These are phyloP conservation scores for Pseudisothecium myosuroides DNA, from an alignment of 225 moss, liverwort and hornwort genomes.

Conservation along the genomic window DNA sequence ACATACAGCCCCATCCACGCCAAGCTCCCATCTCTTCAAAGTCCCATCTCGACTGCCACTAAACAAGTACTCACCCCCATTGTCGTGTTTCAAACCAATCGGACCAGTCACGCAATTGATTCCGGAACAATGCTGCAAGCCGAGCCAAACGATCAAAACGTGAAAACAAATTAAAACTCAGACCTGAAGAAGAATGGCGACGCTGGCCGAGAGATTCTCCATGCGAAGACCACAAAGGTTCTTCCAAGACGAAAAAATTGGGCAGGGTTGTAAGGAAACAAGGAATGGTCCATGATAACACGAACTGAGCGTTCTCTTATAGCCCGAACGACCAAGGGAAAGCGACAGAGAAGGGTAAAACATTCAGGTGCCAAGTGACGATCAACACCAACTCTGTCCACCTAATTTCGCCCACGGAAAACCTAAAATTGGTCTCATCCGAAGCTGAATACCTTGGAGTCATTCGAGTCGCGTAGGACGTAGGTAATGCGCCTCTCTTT, in stretches of 20 bases:
- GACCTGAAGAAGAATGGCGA: not conserved
- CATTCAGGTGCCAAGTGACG: not conserved
- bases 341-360: not conserved
- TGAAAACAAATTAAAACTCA: not conserved
- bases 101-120: slow-evolving; percentile 75
- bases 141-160: not conserved
- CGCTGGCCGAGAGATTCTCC: not conserved
- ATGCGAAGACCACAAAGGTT: not conserved
- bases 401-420: not conserved
- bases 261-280: not conserved
- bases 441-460: slow-evolving; percentile 56
- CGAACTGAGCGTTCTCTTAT: not conserved
- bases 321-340: not conserved
- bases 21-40: slow-evolving; percentile 83
- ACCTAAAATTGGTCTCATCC: not conserved
- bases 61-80: slow-evolving; percentile 48
- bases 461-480: slow-evolving; percentile 87
- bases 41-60: slow-evolving; percentile 94
- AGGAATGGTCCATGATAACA: not conserved
- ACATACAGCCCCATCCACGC: slow-evolving; percentile 54
- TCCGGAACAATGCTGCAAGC: slow-evolving; percentile 84
- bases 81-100: slow-evolving; percentile 29
- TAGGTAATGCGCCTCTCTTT: slow-evolving; percentile 90
- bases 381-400: not conserved
- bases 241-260: not conserved